Percentiles rank a stretch among this genome's conserved stretches.
Conservation (phyloP, 2,329 filamentous ascomycete genomes). For the Trichoderma polysporum region DNA sequence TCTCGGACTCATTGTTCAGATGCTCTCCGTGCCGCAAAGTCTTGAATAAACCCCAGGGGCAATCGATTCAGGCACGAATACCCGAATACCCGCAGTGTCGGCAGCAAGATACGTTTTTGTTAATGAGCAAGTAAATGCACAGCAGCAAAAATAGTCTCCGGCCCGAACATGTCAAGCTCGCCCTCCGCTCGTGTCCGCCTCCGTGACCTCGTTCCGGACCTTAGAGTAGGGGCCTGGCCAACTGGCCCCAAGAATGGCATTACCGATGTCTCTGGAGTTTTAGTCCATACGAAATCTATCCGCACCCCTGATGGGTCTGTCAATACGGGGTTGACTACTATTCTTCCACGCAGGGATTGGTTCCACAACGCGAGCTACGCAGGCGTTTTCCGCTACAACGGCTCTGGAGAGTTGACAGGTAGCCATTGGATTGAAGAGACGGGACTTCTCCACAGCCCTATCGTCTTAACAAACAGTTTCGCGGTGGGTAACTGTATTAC, state of each 20-base stretch:
- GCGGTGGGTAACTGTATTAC: slow-evolving; percentile 47
- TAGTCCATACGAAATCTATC: slow-evolving; percentile 43
- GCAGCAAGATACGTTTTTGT: background rate
- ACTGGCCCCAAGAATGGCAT: slow-evolving; percentile 46
- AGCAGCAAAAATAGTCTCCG: background rate
- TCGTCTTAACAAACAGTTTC: slow-evolving; percentile 58
- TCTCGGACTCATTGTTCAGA: background rate
- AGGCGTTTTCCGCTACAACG: slow-evolving; percentile 56
- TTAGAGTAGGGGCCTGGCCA: slow-evolving; percentile 42
- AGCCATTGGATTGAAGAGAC: slow-evolving; percentile 58
- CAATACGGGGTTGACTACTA: slow-evolving; percentile 48
- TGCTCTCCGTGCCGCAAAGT: background rate
- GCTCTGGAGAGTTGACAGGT: slow-evolving; percentile 59
- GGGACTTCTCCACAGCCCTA: slow-evolving; percentile 54
- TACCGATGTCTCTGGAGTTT: slow-evolving; percentile 46
- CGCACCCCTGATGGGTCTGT: slow-evolving; percentile 26
- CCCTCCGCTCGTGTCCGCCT: slow-evolving; percentile 27
- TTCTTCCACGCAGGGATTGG: slow-evolving; percentile 44
- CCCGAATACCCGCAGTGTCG: background rate
- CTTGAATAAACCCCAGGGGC: background rate
- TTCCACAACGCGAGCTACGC: slow-evolving; percentile 44
- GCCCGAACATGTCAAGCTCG: background rate
- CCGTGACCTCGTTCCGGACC: slow-evolving; percentile 41
- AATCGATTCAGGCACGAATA: background rate
- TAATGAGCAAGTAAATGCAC: background rate